These are phyloP conservation scores for Neurospora sp. DNA, from an alignment of 495 filamentous ascomycete species.

Conservation along the genomic window DNA sequence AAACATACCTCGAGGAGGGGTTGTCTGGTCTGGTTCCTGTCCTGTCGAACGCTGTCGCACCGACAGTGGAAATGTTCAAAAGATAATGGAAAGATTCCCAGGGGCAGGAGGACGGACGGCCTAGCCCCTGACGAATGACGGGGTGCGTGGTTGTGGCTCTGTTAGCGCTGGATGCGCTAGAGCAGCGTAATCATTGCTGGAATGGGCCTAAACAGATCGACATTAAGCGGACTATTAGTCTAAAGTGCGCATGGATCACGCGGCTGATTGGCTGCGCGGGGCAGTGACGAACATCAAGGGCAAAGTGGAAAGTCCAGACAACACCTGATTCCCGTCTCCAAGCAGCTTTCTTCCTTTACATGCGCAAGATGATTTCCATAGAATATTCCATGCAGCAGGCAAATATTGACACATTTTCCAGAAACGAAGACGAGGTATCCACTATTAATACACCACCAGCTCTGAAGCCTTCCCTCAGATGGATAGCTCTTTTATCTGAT, in stretches of 20 bases:
- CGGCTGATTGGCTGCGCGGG: not conserved
- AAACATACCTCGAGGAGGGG: not conserved
- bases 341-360: not conserved
- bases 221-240: not conserved
- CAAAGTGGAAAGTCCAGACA: not conserved
- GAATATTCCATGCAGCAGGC: not conserved
- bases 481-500: not conserved
- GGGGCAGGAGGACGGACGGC: not conserved
- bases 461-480: not conserved
- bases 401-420: not conserved
- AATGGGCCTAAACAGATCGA: not conserved
- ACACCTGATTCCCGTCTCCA: not conserved
- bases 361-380: not conserved
- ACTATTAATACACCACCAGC: not conserved
- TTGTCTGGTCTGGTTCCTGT: not conserved
- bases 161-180: not conserved
- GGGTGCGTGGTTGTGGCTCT: not conserved
- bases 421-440: not conserved
- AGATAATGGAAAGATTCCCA: not conserved
- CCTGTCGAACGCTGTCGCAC: not conserved
- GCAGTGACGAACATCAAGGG: not conserved
- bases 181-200: not conserved
- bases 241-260: not conserved
- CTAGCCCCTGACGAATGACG: not conserved
- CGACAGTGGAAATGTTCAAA: not conserved